Evolutionary conservation across 495 filamentous ascomycete genomes (phyloP).

Genomic region (Margaritispora aquatica): DNA sequence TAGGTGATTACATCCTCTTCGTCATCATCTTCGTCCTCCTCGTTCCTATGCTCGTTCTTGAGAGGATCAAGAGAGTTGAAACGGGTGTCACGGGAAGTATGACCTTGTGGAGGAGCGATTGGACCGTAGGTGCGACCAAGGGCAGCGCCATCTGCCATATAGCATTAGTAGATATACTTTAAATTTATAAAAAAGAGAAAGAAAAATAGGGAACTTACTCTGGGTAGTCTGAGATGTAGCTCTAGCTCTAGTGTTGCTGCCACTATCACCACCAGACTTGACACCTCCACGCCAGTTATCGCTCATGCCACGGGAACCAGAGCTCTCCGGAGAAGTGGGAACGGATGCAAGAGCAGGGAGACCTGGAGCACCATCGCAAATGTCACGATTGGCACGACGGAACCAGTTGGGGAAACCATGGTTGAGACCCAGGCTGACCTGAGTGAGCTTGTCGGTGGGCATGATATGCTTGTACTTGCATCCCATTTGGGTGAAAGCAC

Average conservation of each 20-base stretch:
- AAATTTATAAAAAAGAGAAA: background rate
- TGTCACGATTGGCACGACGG: conserved; percentile 25
- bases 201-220: background rate
- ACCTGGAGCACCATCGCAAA: conserved; percentile 1
- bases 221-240: background rate
- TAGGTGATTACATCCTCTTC: conserved; percentile 5
- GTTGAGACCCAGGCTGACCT: conserved; percentile 57
- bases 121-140: background rate
- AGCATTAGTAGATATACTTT: background rate
- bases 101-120: conserved; percentile 6
- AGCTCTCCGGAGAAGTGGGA: background rate
- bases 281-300: conserved; percentile 2
- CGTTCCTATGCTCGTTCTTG: background rate
- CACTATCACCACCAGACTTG: background rate
- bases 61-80: background rate
- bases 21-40: background rate
- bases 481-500: conserved; percentile 77
- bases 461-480: conserved; percentile 87
- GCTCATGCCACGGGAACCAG: background rate
- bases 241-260: background rate
- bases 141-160: background rate
- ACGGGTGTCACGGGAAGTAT: background rate
- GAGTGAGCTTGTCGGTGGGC: conserved; percentile 54
- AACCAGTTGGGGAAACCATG: conserved; percentile 46
- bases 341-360: background rate